Evolutionary conservation across 441 rosid species (phyloP), one percentile per base, ranked within the genome.

Genomic region (Omphalea diandra): DNA sequence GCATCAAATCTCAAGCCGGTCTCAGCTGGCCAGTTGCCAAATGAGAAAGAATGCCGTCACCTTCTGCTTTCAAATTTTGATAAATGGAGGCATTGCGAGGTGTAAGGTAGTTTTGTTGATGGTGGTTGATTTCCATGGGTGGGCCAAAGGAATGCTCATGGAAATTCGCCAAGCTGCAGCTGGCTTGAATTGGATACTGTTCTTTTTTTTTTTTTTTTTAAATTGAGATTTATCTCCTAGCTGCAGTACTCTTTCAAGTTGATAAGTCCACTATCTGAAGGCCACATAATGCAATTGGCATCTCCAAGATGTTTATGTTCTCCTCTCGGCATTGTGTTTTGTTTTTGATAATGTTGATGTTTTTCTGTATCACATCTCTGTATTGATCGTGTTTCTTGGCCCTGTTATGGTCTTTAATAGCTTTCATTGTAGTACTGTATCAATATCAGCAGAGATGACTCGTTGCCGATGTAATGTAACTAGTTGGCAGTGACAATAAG

Each of bases 61-160:
- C 44, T 60, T 52, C n/a, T 41, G 55, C 32, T 70, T 26, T 69
- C 52, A 60, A 74, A 52, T 7, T 52, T 67, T 62, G 62, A 29
- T 41, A 46, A 18, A 38, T 9, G 44, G 38, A 4, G 53, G 62
- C 38, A 46, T 22, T 54, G 73, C 52, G 52, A 12, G 44, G 44
- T 10, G 26, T 7, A 18, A 52, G 63, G 26, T n/a, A 43, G 33
- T 64, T 36, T 58, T 10, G 18, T 24, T 3, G 57, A 31, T 43
- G 44, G 62, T 31, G 72, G 43, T 68, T 22, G 60, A 65, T 49
- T 54, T n/a, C 65, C 61, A 14, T 27, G 66, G 64, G 63, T 38
- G 63, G 5, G 22, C 73, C 74, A 43, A 70, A 75, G 74, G 40
- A 64, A 62, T 24, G 4, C 43, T 33, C 17, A 1, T 35, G 73